Percentiles rank a stretch among this genome's conserved stretches.
Evolutionary conservation across 345 rosid genomes (phyloP).

Genomic region (Gynandropsis gynandra): DNA sequence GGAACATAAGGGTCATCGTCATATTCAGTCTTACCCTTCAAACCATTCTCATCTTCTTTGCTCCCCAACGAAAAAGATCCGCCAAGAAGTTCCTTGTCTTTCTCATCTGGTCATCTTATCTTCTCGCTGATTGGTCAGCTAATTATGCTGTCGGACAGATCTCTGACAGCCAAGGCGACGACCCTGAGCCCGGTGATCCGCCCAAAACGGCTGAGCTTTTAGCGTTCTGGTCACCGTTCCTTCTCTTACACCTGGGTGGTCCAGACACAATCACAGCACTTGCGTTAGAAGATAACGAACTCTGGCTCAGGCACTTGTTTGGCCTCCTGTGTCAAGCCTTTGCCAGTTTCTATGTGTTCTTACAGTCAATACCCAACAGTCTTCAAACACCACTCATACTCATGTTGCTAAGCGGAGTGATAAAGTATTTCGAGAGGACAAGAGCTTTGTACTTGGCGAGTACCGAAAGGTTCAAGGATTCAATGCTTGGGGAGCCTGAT

Average conservation of each 20-base stretch:
- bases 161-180: constrained; percentile 26
- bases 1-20: constrained; percentile 54
- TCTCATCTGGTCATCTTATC: constrained; percentile 33
- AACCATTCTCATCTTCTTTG: constrained; percentile 38
- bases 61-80: constrained; percentile 44
- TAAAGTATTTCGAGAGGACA: constrained; percentile 40
- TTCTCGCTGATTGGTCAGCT: constrained; percentile 34
- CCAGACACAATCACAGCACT: constrained; percentile 37
- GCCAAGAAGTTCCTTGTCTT: constrained; percentile 27
- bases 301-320: constrained; percentile 30
- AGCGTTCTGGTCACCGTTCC: constrained; percentile 34
- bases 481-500: constrained; percentile 21
- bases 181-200: neutral
- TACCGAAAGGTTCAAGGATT: constrained; percentile 24
- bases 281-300: constrained; percentile 32
- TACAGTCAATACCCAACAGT: constrained; percentile 21
- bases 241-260: constrained; percentile 37
- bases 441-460: constrained; percentile 38
- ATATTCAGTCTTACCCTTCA: constrained; percentile 56
- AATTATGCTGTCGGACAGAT: constrained; percentile 32
- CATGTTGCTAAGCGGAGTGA: constrained; percentile 32
- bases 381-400: constrained; percentile 19
- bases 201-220: constrained; percentile 13
- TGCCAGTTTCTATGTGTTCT: constrained; percentile 29
- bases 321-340: constrained; percentile 26